phyloP scores from a whole-genome alignment of 148 eudicot genomes.

The Cornus controversa region DNA sequence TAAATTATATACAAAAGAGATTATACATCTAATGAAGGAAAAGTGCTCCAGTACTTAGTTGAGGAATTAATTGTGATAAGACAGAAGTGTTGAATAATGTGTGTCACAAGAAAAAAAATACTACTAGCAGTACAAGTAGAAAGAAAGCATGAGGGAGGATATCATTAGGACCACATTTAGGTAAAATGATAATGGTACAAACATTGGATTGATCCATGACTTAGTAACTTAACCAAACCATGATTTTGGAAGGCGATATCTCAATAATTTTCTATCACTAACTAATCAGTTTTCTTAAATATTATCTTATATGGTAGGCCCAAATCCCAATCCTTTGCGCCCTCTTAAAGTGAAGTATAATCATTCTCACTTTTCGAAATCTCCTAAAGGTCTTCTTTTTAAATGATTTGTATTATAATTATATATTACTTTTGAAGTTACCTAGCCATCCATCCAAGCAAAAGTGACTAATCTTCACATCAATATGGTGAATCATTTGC shows the following conservation, averaged over 20 bases:
- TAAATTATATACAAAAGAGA: neutral
- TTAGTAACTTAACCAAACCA: slow-evolving; percentile 27
- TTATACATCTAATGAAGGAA: neutral
- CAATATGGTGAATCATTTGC: slow-evolving; percentile 25
- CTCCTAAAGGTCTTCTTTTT: slow-evolving; percentile 20
- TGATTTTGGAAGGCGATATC: slow-evolving; percentile 14
- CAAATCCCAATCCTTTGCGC: slow-evolving; percentile 35
- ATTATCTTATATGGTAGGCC: slow-evolving; percentile 14
- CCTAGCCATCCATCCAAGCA: slow-evolving; percentile 52
- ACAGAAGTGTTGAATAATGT: neutral
- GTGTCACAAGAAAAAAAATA: neutral
- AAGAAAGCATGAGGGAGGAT: neutral
- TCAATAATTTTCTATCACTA: neutral
- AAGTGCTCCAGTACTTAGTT: slow-evolving; percentile 1
- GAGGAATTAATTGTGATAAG: neutral
- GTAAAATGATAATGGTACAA: slow-evolving; percentile 16
- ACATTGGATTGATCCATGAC: slow-evolving; percentile 12
- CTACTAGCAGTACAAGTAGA: neutral
- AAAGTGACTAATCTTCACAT: slow-evolving; percentile 48
- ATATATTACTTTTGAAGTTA: slow-evolving; percentile 25
- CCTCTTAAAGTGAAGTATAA: slow-evolving; percentile 66
- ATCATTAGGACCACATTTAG: neutral
- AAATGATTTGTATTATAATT: slow-evolving; percentile 4
- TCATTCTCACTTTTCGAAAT: slow-evolving; percentile 18
- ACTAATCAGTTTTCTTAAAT: slow-evolving; percentile 9